Evolutionary conservation across 768 basidiomycete genomes (phyloP).

Genomic region (Postia placenta): DNA sequence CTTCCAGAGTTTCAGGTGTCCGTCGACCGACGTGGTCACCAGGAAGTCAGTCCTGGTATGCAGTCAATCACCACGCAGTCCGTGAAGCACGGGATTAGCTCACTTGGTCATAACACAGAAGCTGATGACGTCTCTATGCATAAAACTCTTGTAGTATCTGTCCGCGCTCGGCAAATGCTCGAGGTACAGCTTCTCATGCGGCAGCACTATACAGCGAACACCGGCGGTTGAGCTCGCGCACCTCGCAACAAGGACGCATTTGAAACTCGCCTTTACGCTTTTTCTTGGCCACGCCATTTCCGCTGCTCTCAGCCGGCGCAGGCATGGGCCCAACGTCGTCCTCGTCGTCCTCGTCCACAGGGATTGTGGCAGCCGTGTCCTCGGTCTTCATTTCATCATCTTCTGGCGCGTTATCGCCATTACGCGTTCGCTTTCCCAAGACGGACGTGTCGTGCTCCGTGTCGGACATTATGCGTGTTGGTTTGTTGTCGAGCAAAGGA

Average conservation of each 20-base stretch:
- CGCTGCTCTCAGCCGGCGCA: slow-evolving; percentile 44
- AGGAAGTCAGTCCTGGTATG: slow-evolving; percentile 78
- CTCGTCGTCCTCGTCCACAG: slow-evolving; percentile 54
- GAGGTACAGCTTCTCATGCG: slow-evolving; percentile 88
- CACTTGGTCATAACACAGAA: slow-evolving; percentile 87
- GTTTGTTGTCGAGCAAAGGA: no score
- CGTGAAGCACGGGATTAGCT: slow-evolving; percentile 17
- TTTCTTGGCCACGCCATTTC: slow-evolving; percentile 48
- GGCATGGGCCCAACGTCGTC: slow-evolving; percentile 92
- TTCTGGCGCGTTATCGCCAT: slow-evolving; percentile 7
- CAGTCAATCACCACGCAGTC: not conserved
- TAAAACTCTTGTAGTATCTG: slow-evolving; percentile 95
- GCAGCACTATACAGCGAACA: slow-evolving; percentile 55
- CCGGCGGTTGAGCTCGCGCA: not conserved
- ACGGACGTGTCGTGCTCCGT: slow-evolving; percentile 18
- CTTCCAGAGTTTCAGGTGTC: slow-evolving; percentile 98
- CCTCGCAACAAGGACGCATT: not conserved
- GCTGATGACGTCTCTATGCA: slow-evolving; percentile 93
- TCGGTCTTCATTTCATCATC: slow-evolving; percentile 7
- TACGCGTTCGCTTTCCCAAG: slow-evolving; percentile 21
- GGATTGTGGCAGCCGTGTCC: not conserved
- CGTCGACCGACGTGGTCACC: slow-evolving; percentile 92
- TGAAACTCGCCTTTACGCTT: slow-evolving; percentile 72
- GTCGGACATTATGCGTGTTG: slow-evolving; percentile 20
- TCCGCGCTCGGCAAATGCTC: slow-evolving; percentile 89